Conservation (phyloP, 768 basidiomycete genomes). For the Gloeopeniophorella convolvens region DNA sequence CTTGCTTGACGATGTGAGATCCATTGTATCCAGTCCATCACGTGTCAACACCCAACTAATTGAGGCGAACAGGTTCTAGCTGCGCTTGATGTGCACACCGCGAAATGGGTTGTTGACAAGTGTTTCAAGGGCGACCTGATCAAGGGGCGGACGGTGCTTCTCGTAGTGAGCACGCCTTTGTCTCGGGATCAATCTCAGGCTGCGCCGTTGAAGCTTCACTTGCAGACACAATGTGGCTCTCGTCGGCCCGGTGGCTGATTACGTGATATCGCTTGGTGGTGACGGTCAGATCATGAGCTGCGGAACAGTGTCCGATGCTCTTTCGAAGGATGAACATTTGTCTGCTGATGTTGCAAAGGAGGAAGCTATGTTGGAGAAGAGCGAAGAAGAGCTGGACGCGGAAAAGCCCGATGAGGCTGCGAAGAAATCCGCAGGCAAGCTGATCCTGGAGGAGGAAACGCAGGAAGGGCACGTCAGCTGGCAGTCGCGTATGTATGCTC, state of each 20-base stretch:
- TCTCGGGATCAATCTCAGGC: neutral
- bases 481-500: too few species aligned
- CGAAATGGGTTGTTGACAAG: conserved; percentile 44
- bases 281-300: conserved; percentile 48
- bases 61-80: conserved; percentile 43
- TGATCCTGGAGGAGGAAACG: conserved; percentile 62
- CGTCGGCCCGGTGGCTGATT: conserved; percentile 45
- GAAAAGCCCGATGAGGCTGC: conserved; percentile 18
- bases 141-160: conserved; percentile 42
- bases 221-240: conserved; percentile 50
- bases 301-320: conserved; percentile 42
- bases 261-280: conserved; percentile 46
- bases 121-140: conserved; percentile 44
- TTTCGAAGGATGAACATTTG: conserved; percentile 35
- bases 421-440: conserved; percentile 40
- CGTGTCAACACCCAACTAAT: too few species aligned
- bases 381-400: conserved; percentile 24
- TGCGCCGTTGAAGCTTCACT: too few species aligned
- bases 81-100: conserved; percentile 48
- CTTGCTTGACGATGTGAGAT: conserved; percentile 60
- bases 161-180: conserved; percentile 36
- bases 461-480: conserved; percentile 53
- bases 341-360: conserved; percentile 25
- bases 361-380: conserved; percentile 22
- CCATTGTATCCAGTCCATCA: too few species aligned